Evolutionary conservation across 148 eudicot genomes (phyloP).

Genomic region (Amaranthus cruentus): DNA sequence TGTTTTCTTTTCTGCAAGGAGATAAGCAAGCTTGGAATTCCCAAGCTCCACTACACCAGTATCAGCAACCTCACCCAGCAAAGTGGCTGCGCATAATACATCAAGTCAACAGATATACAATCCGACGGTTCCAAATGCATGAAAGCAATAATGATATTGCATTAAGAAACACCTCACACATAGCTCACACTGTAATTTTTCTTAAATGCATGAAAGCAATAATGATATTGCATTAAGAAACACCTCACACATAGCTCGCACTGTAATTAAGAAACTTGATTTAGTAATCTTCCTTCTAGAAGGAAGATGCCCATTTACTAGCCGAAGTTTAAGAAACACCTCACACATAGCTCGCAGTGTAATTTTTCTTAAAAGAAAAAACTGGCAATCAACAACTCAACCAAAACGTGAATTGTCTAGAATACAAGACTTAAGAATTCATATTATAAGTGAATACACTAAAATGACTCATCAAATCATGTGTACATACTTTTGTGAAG

Average conservation of each 20-base stretch:
- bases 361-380: too few species aligned
- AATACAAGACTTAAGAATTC: background rate
- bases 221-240: background rate
- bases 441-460: too few species aligned
- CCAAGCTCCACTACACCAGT: conserved; percentile 78
- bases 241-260: too few species aligned
- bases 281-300: background rate
- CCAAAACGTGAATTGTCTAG: background rate
- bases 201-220: background rate
- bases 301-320: background rate
- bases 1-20: conserved; percentile 73
- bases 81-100: conserved; percentile 40
- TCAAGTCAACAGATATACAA: background rate
- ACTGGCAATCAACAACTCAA: background rate
- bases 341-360: background rate
- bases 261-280: background rate
- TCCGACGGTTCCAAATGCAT: background rate
- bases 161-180: background rate
- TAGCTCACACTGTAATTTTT: too few species aligned
- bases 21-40: conserved; percentile 51
- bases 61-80: conserved; percentile 63
- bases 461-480: too few species aligned
- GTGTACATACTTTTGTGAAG: too few species aligned
- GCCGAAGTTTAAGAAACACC: background rate
- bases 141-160: background rate